phyloP scores from a whole-genome alignment of 306 rosid species.

The Sphenostylis stenocarpa region DNA sequence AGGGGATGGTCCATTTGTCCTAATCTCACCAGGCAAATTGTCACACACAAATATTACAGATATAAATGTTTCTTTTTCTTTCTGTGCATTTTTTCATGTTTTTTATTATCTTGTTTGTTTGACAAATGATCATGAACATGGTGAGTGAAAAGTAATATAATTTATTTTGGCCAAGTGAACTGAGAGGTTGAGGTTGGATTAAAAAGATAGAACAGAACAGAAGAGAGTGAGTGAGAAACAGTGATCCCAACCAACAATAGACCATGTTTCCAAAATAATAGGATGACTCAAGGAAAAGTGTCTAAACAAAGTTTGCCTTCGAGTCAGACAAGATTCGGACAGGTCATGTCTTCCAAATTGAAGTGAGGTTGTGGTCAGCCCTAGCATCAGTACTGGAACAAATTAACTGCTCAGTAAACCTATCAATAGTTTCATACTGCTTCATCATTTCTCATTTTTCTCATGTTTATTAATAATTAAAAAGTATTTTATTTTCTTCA shows the following conservation, averaged over 20 bases:
- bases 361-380: constrained; percentile 22
- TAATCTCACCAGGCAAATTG: background rate
- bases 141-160: background rate
- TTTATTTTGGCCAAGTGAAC: background rate
- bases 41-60: background rate
- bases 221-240: background rate
- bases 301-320: constrained; percentile 33
- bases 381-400: background rate
- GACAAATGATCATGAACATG: background rate
- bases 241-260: constrained; percentile 28
- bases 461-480: too few relatives aligned
- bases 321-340: constrained; percentile 24
- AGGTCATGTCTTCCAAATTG: constrained; percentile 19
- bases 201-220: background rate
- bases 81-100: background rate
- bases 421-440: too few relatives aligned
- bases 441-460: too few relatives aligned
- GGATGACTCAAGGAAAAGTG: constrained; percentile 17
- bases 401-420: background rate
- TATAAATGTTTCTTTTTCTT: background rate
- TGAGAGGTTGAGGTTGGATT: background rate
- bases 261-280: constrained; percentile 31
- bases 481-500: too few relatives aligned
- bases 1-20: background rate
- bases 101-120: background rate